Percentiles rank a stretch among this genome's conserved stretches.
Conservation (phyloP, 164 flowering plant genomes). For the Brasenia schreberi region DNA sequence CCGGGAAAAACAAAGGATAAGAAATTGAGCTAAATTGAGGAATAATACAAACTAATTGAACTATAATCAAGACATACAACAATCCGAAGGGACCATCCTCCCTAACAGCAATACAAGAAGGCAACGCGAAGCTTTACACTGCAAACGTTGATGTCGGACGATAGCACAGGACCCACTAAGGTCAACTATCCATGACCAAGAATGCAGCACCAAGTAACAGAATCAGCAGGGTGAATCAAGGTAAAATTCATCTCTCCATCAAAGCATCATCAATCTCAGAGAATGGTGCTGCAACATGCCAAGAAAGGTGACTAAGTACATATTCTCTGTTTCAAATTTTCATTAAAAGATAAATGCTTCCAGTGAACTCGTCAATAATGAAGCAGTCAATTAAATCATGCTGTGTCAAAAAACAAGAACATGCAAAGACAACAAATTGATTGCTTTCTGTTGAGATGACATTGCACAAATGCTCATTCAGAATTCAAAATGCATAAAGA, state of each 20-base stretch:
- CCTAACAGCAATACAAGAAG: not conserved
- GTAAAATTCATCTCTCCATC: constrained; percentile 45
- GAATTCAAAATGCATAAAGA: not conserved
- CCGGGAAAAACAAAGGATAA: no score
- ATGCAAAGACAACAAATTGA: no score
- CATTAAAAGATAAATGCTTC: not conserved
- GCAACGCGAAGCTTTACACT: not conserved
- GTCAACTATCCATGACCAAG: not conserved
- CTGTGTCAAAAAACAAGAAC: not conserved
- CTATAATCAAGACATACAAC: not conserved
- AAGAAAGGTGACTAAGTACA: not conserved
- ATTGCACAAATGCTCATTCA: not conserved
- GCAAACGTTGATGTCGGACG: not conserved
- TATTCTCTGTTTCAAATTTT: not conserved
- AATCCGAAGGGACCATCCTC: not conserved
- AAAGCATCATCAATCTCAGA: constrained; percentile 75
- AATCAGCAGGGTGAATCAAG: not conserved
- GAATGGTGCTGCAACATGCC: constrained; percentile 56
- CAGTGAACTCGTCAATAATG: not conserved
- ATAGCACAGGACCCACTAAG: no score
- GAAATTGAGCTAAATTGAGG: not conserved
- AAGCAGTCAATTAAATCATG: not conserved
- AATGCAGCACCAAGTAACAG: not conserved
- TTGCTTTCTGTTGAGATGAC: not conserved
- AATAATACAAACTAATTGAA: not conserved